Evolutionary conservation across 2,329 filamentous ascomycete genomes (phyloP).

Genomic region (Colletotrichum sublineola): DNA sequence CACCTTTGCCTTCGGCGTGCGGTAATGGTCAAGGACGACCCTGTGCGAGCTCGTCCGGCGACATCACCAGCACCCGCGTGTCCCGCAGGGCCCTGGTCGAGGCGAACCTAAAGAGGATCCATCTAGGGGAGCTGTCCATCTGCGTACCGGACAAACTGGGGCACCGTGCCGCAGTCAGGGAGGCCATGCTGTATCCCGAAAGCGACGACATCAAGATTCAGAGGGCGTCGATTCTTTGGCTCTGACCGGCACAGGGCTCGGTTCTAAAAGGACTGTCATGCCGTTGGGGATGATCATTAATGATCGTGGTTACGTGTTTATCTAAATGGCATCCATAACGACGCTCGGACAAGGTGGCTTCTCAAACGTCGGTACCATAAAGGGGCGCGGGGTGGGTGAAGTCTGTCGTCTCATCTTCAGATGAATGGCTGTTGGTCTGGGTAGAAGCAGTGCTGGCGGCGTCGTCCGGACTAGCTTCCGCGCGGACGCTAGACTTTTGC

Average conservation of each 20-base stretch:
- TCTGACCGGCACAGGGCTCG: too few species aligned
- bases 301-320: not conserved
- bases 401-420: slow-evolving; percentile 3
- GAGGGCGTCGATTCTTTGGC: not conserved
- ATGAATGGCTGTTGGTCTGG: not conserved
- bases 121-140: not conserved
- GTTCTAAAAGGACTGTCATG: not conserved
- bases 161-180: not conserved
- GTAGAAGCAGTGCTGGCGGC: not conserved
- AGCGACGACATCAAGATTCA: not conserved
- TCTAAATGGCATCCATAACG: not conserved
- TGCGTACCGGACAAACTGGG: not conserved
- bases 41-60: not conserved
- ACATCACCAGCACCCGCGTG: not conserved
- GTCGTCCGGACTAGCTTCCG: not conserved
- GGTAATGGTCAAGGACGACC: not conserved
- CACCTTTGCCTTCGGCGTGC: not conserved
- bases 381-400: not conserved
- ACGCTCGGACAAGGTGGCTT: not conserved
- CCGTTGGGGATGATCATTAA: not conserved
- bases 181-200: not conserved
- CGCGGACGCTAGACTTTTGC: not conserved
- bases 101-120: not conserved
- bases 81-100: not conserved
- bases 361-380: not conserved